A percentile compares a stretch with the other conserved stretches of the same genome.
Conservation (phyloP, 345 rosid genomes). For the Hypericum androsaemum region DNA sequence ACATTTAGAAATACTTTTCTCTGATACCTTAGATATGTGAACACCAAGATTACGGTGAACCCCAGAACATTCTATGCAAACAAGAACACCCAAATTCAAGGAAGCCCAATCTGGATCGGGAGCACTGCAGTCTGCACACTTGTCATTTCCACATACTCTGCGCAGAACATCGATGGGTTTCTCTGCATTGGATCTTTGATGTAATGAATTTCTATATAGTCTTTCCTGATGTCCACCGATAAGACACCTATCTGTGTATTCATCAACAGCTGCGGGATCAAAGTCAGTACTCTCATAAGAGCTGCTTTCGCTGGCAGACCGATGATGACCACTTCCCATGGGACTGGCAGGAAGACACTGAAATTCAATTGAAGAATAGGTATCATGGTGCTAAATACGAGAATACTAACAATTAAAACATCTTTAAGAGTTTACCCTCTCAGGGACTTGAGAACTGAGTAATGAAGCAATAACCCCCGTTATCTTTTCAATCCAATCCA, state of each 20-base stretch:
- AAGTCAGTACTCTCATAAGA: conserved; percentile 37
- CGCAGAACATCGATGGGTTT: conserved; percentile 56
- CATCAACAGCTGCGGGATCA: conserved; percentile 33
- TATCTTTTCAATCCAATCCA: conserved; percentile 82
- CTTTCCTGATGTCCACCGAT: conserved; percentile 30
- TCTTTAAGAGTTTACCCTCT: conserved; percentile 30
- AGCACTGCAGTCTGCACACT: conserved; percentile 73
- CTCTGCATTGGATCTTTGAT: conserved; percentile 28
- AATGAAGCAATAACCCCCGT: conserved; percentile 66
- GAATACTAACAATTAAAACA: neutral
- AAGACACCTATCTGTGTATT: conserved; percentile 22
- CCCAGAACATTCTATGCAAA: conserved; percentile 77
- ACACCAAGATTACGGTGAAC: conserved; percentile 81
- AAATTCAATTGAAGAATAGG: conserved; percentile 11
- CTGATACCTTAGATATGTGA: conserved; percentile 58
- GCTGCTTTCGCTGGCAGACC: conserved; percentile 34
- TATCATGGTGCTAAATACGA: conserved; percentile 7
- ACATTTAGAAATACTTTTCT: too few relatives aligned
- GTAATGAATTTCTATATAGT: conserved; percentile 35
- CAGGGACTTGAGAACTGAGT: conserved; percentile 53
- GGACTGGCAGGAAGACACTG: conserved; percentile 42
- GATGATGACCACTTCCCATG: conserved; percentile 29
- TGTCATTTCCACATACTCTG: conserved; percentile 55
- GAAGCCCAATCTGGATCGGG: conserved; percentile 89
- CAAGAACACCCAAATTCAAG: conserved; percentile 61